Evolutionary conservation across 2,329 filamentous ascomycete species (phyloP).

Genomic region (Elsinoe fawcettii): DNA sequence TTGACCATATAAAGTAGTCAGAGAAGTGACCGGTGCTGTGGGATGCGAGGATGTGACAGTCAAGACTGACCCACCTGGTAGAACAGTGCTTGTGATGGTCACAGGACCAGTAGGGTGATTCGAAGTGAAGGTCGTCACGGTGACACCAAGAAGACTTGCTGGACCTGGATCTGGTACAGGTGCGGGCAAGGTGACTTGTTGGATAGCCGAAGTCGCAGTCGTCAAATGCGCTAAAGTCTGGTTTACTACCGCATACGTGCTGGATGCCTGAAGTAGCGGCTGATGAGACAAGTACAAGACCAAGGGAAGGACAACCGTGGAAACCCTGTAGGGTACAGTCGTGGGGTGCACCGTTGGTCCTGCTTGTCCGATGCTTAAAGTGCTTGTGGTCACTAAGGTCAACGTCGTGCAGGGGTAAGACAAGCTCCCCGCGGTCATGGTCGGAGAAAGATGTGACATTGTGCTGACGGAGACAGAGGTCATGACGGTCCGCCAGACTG

Average conservation of each 20-base stretch:
- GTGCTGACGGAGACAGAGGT: slow-evolving; percentile 11
- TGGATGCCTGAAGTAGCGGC: not conserved
- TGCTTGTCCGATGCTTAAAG: not conserved
- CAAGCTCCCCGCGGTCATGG: not conserved
- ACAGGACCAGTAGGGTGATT: not conserved
- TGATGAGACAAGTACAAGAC: not conserved
- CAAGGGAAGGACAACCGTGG: slow-evolving; percentile 1
- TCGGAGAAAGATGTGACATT: not conserved
- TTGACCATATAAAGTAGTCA: not conserved
- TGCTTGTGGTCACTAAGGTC: not conserved
- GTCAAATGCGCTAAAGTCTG: not conserved
- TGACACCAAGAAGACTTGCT: not conserved
- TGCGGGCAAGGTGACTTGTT: not conserved
- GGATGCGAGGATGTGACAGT: not conserved
- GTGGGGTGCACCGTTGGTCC: not conserved
- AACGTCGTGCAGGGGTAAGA: slow-evolving; percentile 3
- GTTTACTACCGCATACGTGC: no score
- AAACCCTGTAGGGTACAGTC: slow-evolving; percentile 1
- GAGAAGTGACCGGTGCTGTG: not conserved
- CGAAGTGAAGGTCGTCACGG: not conserved
- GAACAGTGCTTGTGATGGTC: not conserved
- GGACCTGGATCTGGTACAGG: not conserved
- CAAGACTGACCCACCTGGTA: not conserved
- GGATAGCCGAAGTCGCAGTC: not conserved
- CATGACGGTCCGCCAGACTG: slow-evolving; percentile 11